phyloP scores from a whole-genome alignment of 768 basidiomycete species.

The Xerocomellus chrysenteron region DNA sequence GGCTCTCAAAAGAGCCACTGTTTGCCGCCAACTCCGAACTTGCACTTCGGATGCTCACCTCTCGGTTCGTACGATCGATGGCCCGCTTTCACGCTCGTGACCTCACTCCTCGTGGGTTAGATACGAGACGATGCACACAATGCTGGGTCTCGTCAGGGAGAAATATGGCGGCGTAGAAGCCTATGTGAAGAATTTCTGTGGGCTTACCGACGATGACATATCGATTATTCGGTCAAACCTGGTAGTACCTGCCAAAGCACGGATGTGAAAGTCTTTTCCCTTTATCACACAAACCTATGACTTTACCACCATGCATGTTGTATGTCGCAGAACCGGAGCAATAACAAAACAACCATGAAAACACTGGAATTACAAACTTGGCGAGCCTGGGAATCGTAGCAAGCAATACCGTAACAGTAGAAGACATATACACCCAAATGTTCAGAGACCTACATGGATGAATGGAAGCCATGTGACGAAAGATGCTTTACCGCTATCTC shows the following conservation, averaged over 20 bases:
- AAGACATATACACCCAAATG: too few relatives aligned
- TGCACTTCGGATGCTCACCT: slow-evolving; percentile 81
- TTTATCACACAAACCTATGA: background rate
- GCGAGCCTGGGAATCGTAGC: too few relatives aligned
- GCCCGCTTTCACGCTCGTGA: background rate
- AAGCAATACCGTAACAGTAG: too few relatives aligned
- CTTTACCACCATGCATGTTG: slow-evolving; percentile 1
- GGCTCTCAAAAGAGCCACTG: slow-evolving; percentile 67
- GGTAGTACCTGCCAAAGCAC: slow-evolving; percentile 35
- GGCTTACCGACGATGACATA: slow-evolving; percentile 64
- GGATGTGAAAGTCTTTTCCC: slow-evolving; percentile 22
- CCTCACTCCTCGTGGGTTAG: slow-evolving; percentile 34
- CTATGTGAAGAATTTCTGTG: slow-evolving; percentile 57
- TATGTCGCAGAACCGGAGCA: background rate
- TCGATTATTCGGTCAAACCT: slow-evolving; percentile 57
- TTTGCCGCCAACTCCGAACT: slow-evolving; percentile 74
- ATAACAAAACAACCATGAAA: background rate
- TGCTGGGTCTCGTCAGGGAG: slow-evolving; percentile 56
- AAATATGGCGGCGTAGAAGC: slow-evolving; percentile 68
- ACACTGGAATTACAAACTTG: too few relatives aligned
- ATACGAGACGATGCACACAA: slow-evolving; percentile 74
- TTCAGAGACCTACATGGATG: too few relatives aligned
- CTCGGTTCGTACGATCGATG: slow-evolving; percentile 46
- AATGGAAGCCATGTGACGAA: too few relatives aligned
- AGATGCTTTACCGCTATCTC: too few relatives aligned